Evolutionary conservation across 179 eudicot species (phyloP).

Genomic region (Vitellaria paradoxa): DNA sequence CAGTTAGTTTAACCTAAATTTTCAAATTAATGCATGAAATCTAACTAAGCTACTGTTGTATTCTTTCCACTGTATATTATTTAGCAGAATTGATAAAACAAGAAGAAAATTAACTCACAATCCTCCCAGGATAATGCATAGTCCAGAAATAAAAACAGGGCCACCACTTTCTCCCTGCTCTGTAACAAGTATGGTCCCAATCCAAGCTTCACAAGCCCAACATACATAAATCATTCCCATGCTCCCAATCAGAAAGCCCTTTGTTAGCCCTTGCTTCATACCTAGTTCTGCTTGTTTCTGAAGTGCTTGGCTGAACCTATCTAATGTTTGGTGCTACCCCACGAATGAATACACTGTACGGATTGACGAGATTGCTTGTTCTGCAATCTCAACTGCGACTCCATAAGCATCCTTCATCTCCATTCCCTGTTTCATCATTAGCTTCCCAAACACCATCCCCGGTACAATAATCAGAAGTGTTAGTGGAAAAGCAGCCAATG

Average conservation of each 20-base stretch:
- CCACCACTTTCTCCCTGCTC: constrained; percentile 39
- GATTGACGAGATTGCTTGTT: constrained; percentile 47
- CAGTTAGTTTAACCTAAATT: neutral
- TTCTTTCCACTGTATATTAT: too few relatives aligned
- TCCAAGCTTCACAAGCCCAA: constrained; percentile 45
- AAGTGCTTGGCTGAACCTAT: constrained; percentile 40
- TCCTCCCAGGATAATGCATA: constrained; percentile 33
- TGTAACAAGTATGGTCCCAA: constrained; percentile 40
- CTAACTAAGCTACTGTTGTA: neutral
- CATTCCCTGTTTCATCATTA: constrained; percentile 30
- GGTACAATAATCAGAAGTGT: constrained; percentile 32
- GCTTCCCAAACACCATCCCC: constrained; percentile 37
- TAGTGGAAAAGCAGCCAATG: constrained; percentile 36
- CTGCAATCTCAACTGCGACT: constrained; percentile 39
- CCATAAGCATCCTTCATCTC: constrained; percentile 41
- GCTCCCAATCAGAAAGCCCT: constrained; percentile 47
- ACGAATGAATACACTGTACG: constrained; percentile 48
- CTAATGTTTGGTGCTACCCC: constrained; percentile 35
- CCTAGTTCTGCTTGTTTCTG: constrained; percentile 28
- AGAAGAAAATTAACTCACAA: constrained; percentile 27
- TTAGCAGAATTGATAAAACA: neutral
- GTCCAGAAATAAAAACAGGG: constrained; percentile 30
- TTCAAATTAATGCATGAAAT: neutral
- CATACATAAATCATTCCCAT: constrained; percentile 38
- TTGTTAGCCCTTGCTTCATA: constrained; percentile 37